A percentile compares a stretch with the other conserved stretches of the same genome.
These are phyloP conservation scores for Sisymbrium altissimum DNA, from an alignment of 345 rosid species.

Conservation along the genomic window DNA sequence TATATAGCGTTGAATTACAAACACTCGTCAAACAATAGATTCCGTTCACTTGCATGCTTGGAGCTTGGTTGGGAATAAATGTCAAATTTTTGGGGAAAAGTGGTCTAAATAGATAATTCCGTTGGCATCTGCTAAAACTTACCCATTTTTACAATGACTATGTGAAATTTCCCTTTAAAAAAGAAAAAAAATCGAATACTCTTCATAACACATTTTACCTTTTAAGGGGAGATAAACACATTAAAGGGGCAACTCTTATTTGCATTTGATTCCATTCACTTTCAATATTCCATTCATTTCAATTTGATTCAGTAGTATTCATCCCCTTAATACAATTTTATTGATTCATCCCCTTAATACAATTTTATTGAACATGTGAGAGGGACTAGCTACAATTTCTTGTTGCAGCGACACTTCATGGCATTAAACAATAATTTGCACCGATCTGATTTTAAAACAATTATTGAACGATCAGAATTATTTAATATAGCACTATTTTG, in stretches of 20 bases:
- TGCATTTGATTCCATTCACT: neutral
- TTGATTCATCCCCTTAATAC: neutral
- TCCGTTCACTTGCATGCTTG: constrained; percentile 15
- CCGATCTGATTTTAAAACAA: neutral
- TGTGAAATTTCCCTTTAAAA: neutral
- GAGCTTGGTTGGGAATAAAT: neutral
- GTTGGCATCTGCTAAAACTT: neutral
- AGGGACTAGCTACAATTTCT: neutral
- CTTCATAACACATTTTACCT: neutral
- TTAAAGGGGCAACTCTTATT: neutral
- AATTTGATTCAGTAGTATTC: neutral
- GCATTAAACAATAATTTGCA: neutral
- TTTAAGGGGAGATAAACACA: neutral
- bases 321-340: neutral
- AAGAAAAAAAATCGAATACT: neutral
- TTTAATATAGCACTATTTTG: too few species aligned
- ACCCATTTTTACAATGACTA: too few species aligned
- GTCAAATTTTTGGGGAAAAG: neutral
- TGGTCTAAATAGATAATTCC: neutral
- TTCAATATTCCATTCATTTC: neutral
- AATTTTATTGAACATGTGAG: neutral
- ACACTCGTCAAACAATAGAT: constrained; percentile 7
- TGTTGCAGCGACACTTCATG: neutral
- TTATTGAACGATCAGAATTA: neutral
- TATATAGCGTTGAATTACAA: neutral